A percentile compares a stretch with the other conserved stretches of the same genome.
These are phyloP conservation scores for Fusarium continuum DNA, from an alignment of 2,329 filamentous ascomycete species.

Conservation along the genomic window DNA sequence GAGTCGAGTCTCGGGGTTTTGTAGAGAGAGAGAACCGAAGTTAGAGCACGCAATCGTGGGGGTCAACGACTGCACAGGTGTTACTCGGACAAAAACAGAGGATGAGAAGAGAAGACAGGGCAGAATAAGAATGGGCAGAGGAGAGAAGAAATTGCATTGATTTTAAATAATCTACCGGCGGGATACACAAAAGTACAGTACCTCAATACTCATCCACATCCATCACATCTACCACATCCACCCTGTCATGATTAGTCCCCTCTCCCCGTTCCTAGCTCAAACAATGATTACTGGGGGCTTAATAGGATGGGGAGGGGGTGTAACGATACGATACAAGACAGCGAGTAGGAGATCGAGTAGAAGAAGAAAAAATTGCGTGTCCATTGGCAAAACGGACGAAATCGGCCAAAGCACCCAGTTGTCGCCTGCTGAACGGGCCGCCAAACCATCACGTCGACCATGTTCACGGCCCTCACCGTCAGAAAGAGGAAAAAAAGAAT, in stretches of 20 bases:
- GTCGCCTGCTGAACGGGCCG: constrained; percentile 6
- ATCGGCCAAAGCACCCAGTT: constrained; percentile 34
- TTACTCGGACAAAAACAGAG: constrained; percentile 22
- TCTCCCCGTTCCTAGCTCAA: constrained; percentile 25
- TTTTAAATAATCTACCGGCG: constrained; percentile 32
- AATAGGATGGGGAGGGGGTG: constrained; percentile 24
- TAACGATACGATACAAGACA: not conserved
- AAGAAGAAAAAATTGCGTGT: constrained; percentile 42
- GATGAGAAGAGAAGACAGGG: constrained; percentile 12
- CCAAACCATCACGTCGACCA: constrained; percentile 15
- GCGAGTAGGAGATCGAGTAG: constrained; percentile 21
- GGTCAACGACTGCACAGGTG: constrained; percentile 36
- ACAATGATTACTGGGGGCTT: constrained; percentile 30
- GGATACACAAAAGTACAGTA: constrained; percentile 15
- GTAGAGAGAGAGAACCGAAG: constrained; percentile 20
- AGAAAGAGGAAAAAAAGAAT: constrained; percentile 38
- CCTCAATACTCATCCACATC: constrained; percentile 25
- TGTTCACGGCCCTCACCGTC: constrained; percentile 30
- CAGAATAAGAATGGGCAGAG: constrained; percentile 11
- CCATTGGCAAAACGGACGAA: constrained; percentile 35
- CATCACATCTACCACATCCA: constrained; percentile 32
- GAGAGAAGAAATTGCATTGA: constrained; percentile 21
- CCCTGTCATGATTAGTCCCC: constrained; percentile 34
- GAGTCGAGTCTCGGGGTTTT: constrained; percentile 17
- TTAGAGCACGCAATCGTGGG: constrained; percentile 48